These are phyloP conservation scores for Microsporum ferrugineum DNA, from an alignment of 2,329 filamentous ascomycete species.

Conservation along the genomic window DNA sequence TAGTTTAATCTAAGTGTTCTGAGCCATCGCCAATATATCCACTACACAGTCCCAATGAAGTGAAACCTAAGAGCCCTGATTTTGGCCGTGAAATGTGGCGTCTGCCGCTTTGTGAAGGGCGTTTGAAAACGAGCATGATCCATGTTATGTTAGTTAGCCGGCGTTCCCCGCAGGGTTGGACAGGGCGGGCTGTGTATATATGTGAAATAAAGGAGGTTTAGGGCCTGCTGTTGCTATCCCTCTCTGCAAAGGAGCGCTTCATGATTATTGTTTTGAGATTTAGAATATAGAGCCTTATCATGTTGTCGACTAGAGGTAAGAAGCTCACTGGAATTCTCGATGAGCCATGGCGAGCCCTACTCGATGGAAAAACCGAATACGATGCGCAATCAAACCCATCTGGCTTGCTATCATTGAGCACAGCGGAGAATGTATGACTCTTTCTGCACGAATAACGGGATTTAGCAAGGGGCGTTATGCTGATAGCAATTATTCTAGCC, in stretches of 20 bases:
- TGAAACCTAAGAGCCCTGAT: neutral
- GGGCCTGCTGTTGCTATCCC: neutral
- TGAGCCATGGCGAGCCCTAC: constrained; percentile 22
- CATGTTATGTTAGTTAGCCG: neutral
- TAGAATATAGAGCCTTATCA: constrained; percentile 1
- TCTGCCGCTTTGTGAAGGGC: neutral
- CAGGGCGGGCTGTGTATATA: neutral
- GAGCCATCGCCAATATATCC: neutral
- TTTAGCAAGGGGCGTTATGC: neutral
- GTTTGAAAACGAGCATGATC: neutral
- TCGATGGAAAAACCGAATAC: constrained; percentile 16
- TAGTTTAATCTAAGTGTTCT: too few species aligned
- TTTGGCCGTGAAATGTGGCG: neutral
- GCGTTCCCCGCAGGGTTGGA: neutral
- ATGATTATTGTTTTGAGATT: too few species aligned
- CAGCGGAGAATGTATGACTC: constrained; percentile 26
- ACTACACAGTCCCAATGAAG: neutral
- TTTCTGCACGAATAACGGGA: neutral
- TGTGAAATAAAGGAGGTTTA: neutral
- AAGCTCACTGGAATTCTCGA: constrained; percentile 17
- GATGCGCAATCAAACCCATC: constrained; percentile 22
- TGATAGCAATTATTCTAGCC: constrained; percentile 17
- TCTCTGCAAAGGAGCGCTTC: too few species aligned
- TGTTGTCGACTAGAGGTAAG: constrained; percentile 22
- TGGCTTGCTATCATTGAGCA: constrained; percentile 27